A percentile compares a stretch with the other conserved stretches of the same genome.
phyloP scores from a whole-genome alignment of 1,284 basidiomycete genomes.

The Singerocomus inundabilis region DNA sequence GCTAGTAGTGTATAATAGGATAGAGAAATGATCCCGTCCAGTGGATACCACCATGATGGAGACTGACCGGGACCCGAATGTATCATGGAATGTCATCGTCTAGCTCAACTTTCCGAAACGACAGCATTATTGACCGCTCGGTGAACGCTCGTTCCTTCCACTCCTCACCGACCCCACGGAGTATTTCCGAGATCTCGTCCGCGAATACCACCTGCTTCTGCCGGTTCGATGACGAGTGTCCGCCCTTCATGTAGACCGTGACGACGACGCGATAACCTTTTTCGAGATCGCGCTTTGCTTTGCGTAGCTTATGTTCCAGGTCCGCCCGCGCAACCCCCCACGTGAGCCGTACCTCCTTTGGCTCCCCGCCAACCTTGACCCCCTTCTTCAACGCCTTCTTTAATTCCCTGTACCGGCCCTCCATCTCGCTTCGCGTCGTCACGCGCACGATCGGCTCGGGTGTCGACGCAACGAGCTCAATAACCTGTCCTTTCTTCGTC shows the following conservation, averaged over 20 bases:
- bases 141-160: slow-evolving; percentile 46
- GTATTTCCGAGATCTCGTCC: slow-evolving; percentile 38
- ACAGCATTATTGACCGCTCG: slow-evolving; percentile 41
- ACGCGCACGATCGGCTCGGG: slow-evolving; percentile 56
- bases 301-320: slow-evolving; percentile 64
- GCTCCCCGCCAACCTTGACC: slow-evolving; percentile 37
- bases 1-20: slow-evolving; percentile 27
- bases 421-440: slow-evolving; percentile 39
- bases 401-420: slow-evolving; percentile 36
- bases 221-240: slow-evolving; percentile 34
- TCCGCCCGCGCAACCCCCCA: slow-evolving; percentile 66
- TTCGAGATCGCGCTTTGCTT: slow-evolving; percentile 56
- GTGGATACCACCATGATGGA: slow-evolving; percentile 11
- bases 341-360: slow-evolving; percentile 74
- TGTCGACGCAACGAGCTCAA: slow-evolving; percentile 49
- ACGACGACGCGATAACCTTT: slow-evolving; percentile 61
- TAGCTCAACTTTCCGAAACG: slow-evolving; percentile 35
- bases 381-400: slow-evolving; percentile 36
- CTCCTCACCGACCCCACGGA: slow-evolving; percentile 51
- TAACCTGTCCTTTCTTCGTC: slow-evolving; percentile 37
- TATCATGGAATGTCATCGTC: slow-evolving; percentile 7
- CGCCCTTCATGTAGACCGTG: slow-evolving; percentile 51
- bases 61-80: not conserved
- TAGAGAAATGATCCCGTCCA: slow-evolving; percentile 10
- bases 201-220: slow-evolving; percentile 42